phyloP scores from a whole-genome alignment of 176 grass and related monocot species.

The Avena insularis region DNA sequence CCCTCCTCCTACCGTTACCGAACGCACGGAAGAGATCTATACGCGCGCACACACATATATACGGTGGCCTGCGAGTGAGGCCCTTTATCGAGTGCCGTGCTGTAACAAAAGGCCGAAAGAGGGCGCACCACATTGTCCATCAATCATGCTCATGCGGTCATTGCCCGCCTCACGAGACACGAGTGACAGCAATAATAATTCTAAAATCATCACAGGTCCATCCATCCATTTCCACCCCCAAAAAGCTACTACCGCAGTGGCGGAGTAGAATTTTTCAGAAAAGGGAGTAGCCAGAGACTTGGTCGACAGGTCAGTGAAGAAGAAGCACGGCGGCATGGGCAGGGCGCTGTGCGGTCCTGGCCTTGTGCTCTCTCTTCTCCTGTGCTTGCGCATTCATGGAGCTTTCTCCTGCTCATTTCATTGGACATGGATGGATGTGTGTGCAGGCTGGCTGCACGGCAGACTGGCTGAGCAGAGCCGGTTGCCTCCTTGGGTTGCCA shows the following conservation, averaged over 20 bases:
- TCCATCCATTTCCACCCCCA: neutral
- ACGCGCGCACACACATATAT: neutral
- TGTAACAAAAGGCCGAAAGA: constrained; percentile 36
- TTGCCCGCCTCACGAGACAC: constrained; percentile 2
- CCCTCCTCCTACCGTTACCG: neutral
- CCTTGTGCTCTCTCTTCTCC: neutral
- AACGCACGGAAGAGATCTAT: neutral
- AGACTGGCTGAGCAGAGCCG: neutral
- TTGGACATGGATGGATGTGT: constrained; percentile 11
- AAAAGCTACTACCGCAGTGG: neutral
- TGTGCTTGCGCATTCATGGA: neutral
- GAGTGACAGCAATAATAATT: constrained; percentile 46
- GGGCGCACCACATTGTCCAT: constrained; percentile 20
- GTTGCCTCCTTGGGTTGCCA: neutral
- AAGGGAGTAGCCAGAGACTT: neutral
- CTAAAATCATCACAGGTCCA: constrained; percentile 37
- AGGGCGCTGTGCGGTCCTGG: neutral
- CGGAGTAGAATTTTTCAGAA: neutral
- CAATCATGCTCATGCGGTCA: constrained; percentile 37
- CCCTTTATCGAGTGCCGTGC: constrained; percentile 41
- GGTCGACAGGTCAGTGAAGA: constrained; percentile 15
- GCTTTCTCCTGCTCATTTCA: neutral
- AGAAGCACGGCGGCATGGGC: constrained; percentile 7
- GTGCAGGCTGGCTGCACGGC: neutral
- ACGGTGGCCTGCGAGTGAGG: neutral